Base-by-base conservation (phyloP, 176 grass and related monocot species). In the Aegilops umbellulata region DNA sequence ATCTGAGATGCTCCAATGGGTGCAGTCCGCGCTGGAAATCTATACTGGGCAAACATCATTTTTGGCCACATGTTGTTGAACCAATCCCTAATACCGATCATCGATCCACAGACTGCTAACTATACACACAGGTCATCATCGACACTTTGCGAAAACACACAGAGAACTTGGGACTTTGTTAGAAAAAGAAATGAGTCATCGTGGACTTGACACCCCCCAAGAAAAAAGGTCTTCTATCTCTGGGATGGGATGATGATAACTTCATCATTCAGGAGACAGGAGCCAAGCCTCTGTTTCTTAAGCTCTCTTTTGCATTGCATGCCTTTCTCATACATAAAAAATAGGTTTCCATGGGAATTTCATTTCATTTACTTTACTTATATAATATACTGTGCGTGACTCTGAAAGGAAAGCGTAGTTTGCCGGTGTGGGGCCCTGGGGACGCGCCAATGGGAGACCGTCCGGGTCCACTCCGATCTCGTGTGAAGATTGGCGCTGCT, bases 1-100 rank as follows among this genome's bases (percentile, higher is more conserved):
- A 75, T 65, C 22, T 42, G 26, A 74, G 35, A 46, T 73, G 66
- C 75, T 76, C 39, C 23, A 47, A 31, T 84, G 27, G 76, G 85
- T 91, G 89, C 81, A 76, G 69, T 87, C 89, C 69, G 69, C 70
- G 81, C 30, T 88, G 85, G 89, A 87, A 16, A 39, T 69, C 81
- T 69, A 62, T 80, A 38, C 12, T 53, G 26, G 80, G 73, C 85
- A 84, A 41, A 76, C 61, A 41, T 38, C 34, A 32, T 35, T 84
- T 85, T 87, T 47, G 27, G 68, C 36, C 76, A 84, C 36, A 76
- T 84, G 49, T 87, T 69, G 31, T 61, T 32, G 26, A 42, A 13
- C 36, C 70, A 47, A 47, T 74, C 39, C 39, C 23, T 74, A n/a
- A 61, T 60, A 60, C 27, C 16, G 8, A 6, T 60, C 66, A 55